These are phyloP conservation scores for Medicago arabica DNA, from an alignment of 306 rosid genomes.

Conservation along the genomic window DNA sequence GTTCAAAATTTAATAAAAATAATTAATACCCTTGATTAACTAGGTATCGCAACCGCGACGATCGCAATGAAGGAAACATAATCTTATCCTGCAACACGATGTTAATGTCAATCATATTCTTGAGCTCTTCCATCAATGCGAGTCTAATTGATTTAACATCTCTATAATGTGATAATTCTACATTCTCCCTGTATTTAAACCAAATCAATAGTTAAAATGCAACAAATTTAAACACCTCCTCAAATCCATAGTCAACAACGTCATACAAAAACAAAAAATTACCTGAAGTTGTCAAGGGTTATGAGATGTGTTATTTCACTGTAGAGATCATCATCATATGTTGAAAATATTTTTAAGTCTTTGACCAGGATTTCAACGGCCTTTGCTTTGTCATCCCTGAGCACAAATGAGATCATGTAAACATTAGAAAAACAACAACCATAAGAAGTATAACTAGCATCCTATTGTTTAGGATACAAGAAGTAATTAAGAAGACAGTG, in stretches of 20 bases:
- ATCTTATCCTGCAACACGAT: constrained; percentile 73
- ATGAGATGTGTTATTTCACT: constrained; percentile 8
- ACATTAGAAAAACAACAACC: too few species aligned
- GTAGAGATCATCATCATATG: too few species aligned
- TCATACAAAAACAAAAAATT: background rate
- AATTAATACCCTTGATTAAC: constrained; percentile 72
- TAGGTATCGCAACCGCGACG: constrained; percentile 68
- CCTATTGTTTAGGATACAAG: too few species aligned
- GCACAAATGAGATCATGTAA: too few species aligned
- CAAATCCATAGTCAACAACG: background rate
- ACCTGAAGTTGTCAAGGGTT: too few species aligned
- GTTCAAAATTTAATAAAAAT: background rate
- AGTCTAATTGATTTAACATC: constrained; percentile 70
- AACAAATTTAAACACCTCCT: background rate
- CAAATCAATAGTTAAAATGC: constrained; percentile 25
- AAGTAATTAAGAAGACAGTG: too few species aligned
- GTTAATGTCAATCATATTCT: constrained; percentile 69
- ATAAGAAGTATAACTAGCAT: too few species aligned
- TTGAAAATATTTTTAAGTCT: too few species aligned
- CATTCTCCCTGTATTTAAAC: constrained; percentile 71
- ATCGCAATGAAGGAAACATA: constrained; percentile 58
- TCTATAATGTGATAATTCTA: constrained; percentile 69
- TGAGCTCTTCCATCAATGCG: constrained; percentile 69
- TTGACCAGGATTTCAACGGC: too few species aligned
- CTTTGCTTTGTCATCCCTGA: too few species aligned